phyloP scores from a whole-genome alignment of 1,284 basidiomycete species.

The Ustilago nuda region DNA sequence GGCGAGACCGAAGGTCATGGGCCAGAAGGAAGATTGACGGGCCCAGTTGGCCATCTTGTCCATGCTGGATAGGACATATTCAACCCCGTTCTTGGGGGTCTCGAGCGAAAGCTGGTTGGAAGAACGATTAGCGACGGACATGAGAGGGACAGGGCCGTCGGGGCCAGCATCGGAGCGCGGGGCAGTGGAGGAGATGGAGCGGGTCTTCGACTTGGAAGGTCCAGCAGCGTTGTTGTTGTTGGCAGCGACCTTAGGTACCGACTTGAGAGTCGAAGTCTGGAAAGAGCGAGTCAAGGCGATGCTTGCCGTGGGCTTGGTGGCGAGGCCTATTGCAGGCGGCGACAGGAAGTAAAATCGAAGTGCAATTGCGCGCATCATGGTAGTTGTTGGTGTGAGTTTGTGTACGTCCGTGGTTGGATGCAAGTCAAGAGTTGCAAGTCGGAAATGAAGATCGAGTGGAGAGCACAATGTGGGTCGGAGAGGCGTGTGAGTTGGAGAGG shows the following conservation, averaged over 20 bases:
- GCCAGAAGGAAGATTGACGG: constrained; percentile 98
- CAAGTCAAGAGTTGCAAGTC: neutral
- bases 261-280: constrained; percentile 45
- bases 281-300: constrained; percentile 46
- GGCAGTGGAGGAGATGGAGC: constrained; percentile 44
- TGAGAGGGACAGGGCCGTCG: constrained; percentile 68
- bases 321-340: constrained; percentile 26
- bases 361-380: neutral
- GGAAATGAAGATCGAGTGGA: too few relatives aligned
- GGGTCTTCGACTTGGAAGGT: constrained; percentile 34
- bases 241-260: constrained; percentile 39
- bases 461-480: too few relatives aligned
- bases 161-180: constrained; percentile 33
- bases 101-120: constrained; percentile 76
- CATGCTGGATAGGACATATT: constrained; percentile 94
- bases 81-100: constrained; percentile 88
- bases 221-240: constrained; percentile 15
- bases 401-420: neutral
- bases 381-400: neutral
- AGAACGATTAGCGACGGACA: constrained; percentile 60
- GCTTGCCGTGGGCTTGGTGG: constrained; percentile 30
- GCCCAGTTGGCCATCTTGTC: constrained; percentile 99
- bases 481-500: neutral
- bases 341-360: neutral
- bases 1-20: constrained; percentile 97